Conservation (phyloP, 371 early-diverging fungal genomes). For the Actinomucor elegans region DNA sequence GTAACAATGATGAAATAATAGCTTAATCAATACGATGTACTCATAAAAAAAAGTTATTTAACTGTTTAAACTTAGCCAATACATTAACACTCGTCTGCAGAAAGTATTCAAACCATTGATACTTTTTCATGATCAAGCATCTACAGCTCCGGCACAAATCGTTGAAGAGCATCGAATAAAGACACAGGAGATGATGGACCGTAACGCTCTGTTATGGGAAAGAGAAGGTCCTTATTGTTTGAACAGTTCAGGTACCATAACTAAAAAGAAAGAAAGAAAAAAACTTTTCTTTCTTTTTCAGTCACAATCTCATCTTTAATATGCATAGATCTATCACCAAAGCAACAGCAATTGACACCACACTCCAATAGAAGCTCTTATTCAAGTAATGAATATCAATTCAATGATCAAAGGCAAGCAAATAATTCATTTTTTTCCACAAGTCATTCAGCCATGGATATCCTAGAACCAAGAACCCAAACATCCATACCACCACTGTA, state of each 20-base stretch:
- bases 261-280: background rate
- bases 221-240: background rate
- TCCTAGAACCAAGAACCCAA: background rate
- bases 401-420: background rate
- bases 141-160: background rate
- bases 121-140: background rate
- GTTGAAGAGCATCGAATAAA: conserved; percentile 35
- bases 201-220: conserved; percentile 42
- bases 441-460: background rate
- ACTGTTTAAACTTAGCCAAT: no score
- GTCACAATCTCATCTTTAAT: background rate
- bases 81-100: no score
- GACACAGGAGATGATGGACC: conserved; percentile 31
- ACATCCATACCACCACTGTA: background rate
- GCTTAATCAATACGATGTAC: no score
- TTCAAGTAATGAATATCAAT: background rate
- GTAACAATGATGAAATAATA: no score
- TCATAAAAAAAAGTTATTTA: no score
- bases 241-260: conserved; percentile 6
- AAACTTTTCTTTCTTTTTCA: background rate
- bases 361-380: background rate
- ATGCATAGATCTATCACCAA: background rate
- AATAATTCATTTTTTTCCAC: background rate
- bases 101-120: conserved; percentile 5
- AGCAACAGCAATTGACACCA: background rate